Percentiles rank a stretch among this genome's conserved stretches.
Evolutionary conservation across 805 yeast genomes (phyloP).

Genomic region (Spathaspora passalidarum): DNA sequence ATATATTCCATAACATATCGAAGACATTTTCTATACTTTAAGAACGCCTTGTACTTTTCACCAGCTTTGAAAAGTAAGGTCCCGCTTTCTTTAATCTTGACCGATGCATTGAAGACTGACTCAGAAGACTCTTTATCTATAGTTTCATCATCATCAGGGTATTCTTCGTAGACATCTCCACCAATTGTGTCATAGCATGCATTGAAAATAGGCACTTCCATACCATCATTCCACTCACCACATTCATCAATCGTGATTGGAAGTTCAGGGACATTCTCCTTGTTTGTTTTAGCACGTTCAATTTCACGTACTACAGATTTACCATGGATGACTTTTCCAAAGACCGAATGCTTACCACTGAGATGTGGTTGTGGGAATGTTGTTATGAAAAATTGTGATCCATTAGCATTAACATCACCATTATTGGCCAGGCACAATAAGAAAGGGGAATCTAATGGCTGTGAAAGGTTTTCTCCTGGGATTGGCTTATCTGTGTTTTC

Average conservation of each 20-base stretch:
- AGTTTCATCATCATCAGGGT: constrained; percentile 66
- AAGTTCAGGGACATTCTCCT: constrained; percentile 25
- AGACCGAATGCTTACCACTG: constrained; percentile 70
- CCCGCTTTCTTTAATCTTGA: constrained; percentile 65
- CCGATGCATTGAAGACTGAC: constrained; percentile 49
- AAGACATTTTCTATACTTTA: constrained; percentile 64
- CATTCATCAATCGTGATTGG: constrained; percentile 51
- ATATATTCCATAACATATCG: constrained; percentile 69
- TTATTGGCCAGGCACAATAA: constrained; percentile 64
- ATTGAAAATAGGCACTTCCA: constrained; percentile 56
- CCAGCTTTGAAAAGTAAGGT: constrained; percentile 55
- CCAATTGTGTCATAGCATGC: constrained; percentile 61
- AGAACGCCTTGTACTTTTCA: constrained; percentile 47
- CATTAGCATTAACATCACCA: constrained; percentile 47
- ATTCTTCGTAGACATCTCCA: constrained; percentile 73
- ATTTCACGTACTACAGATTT: constrained; percentile 67
- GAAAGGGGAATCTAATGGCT: constrained; percentile 44
- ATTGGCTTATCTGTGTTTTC: constrained; percentile 23
- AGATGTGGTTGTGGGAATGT: constrained; percentile 72
- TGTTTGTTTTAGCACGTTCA: constrained; percentile 45
- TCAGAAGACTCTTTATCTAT: constrained; percentile 58
- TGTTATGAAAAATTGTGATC: constrained; percentile 70
- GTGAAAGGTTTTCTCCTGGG: constrained; percentile 55
- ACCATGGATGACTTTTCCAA: constrained; percentile 69
- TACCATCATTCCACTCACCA: constrained; percentile 58